phyloP scores from a whole-genome alignment of 1,139 yeast genomes.

The Kodamaea plutei region DNA sequence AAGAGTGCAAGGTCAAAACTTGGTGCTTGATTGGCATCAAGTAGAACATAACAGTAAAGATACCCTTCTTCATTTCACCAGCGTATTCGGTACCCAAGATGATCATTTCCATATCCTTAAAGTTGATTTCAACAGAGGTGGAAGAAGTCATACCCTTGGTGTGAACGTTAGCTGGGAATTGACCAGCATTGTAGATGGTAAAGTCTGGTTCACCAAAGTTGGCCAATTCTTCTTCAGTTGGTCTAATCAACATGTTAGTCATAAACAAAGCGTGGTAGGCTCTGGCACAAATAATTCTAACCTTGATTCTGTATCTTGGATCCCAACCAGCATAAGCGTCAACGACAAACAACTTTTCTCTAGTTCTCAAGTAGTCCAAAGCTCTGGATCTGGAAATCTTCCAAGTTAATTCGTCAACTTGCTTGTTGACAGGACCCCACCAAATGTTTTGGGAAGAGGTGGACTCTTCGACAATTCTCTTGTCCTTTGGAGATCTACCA shows the following conservation, averaged over 20 bases:
- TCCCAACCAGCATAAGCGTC: slow-evolving; percentile 99
- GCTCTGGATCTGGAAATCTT: slow-evolving; percentile 95
- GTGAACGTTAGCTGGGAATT: slow-evolving; percentile 96
- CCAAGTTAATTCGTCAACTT: slow-evolving; percentile 94
- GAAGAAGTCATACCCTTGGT: slow-evolving; percentile 97
- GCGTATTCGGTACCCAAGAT: slow-evolving; percentile 98
- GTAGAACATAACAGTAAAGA: slow-evolving; percentile 98
- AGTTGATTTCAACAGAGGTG: slow-evolving; percentile 94
- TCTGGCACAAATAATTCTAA: slow-evolving; percentile 95
- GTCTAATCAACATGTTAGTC: slow-evolving; percentile 97
- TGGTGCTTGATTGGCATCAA: slow-evolving; percentile 94
- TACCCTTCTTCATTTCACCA: slow-evolving; percentile 99
- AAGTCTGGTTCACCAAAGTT: slow-evolving; percentile 97
- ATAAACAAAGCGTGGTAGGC: slow-evolving; percentile 98
- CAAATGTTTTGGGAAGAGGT: slow-evolving; percentile 81
- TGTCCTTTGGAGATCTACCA: slow-evolving; percentile 98
- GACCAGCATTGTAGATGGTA: slow-evolving; percentile 98
- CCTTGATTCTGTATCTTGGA: slow-evolving; percentile 95
- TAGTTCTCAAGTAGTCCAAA: slow-evolving; percentile 91
- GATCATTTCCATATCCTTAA: slow-evolving; percentile 98
- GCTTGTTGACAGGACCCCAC: slow-evolving; percentile 99
- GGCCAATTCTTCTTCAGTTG: slow-evolving; percentile 82
- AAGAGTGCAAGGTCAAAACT: slow-evolving; percentile 91
- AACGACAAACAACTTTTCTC: slow-evolving; percentile 89
- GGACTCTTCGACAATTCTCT: slow-evolving; percentile 94